Conservation (phyloP, 148 eudicot genomes). For the Diospyros lotus region DNA sequence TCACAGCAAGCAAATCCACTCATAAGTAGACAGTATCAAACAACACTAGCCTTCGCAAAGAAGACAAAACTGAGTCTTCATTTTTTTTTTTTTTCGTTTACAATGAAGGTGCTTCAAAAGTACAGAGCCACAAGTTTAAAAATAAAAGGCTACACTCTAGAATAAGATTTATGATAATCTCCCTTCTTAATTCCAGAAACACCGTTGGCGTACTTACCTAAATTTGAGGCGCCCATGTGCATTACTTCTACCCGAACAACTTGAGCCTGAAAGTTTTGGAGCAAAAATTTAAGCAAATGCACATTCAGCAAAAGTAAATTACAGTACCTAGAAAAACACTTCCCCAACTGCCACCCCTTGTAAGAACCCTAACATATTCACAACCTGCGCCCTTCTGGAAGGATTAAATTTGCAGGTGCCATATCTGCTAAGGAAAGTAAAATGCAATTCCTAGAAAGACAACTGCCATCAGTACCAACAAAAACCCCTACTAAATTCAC, state of each 20-base stretch:
- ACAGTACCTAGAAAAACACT: constrained; percentile 11
- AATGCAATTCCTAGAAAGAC: too few species aligned
- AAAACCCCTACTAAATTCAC: background rate
- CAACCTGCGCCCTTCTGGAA: background rate
- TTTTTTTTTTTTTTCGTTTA: background rate
- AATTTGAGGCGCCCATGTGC: constrained; percentile 29
- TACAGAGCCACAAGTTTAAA: background rate
- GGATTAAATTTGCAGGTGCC: too few species aligned
- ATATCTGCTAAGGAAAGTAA: too few species aligned
- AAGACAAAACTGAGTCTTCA: constrained; percentile 3
- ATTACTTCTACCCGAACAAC: constrained; percentile 34
- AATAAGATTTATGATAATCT: background rate
- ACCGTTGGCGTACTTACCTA: constrained; percentile 29
- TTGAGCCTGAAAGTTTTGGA: constrained; percentile 54
- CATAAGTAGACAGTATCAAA: background rate
- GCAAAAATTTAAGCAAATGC: constrained; percentile 34
- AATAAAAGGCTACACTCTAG: background rate
- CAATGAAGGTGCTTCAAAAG: background rate
- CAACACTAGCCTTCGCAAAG: background rate
- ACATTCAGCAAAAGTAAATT: constrained; percentile 4
- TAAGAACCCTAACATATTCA: constrained; percentile 6
- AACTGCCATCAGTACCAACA: too few species aligned
- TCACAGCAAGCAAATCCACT: background rate
- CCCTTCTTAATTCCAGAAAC: background rate
- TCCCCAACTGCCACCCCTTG: constrained; percentile 8